Evolutionary conservation across 306 rosid genomes (phyloP), one percentile per base, ranked within the genome.

Genomic region (Cercis canadensis): DNA sequence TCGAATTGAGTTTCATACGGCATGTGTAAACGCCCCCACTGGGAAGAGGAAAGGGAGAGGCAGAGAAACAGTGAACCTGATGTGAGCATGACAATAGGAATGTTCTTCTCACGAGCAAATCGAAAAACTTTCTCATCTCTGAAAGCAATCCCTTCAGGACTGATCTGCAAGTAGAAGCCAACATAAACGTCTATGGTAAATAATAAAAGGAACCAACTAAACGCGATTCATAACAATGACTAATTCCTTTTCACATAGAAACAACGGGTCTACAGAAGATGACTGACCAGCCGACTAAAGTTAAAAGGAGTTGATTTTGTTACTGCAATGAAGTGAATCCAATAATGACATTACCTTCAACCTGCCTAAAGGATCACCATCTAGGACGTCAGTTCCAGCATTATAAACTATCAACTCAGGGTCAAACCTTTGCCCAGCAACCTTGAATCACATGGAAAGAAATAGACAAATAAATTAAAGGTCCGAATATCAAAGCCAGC

Each of bases 371-470:
- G 97, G 94, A 78, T 93, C 98, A 74, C 97, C 97, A 18, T 94
- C 96, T 34, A 94, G 78, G 72, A 94, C 84, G 90, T 94, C 98
- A 37, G 97, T 94, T 84, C 98, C 98, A 67, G 97, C 97, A 51
- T 90, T 93, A 82, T 87, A 90, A 77, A 90, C 72, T 66, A 94
- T 46, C 80, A 94, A 82, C 78, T 90, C 96, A 45, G 97, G 98
- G 65, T 85, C 74, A 83, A 84, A 86, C 34, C 75, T 82, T 18
- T 12, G 69, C 53, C 73, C 86, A 40, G 92, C 96, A 78, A 89
- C 86, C 98, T 94, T 74, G 79, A 75, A 74, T 65, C 46, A 66
- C 51, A 65, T 70, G 2, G 57, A 57, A 36, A 50, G 67, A 4
- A 68, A 71, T 67, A 55, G 43, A 78, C 39, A 51, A 59, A 21